Evolutionary conservation across 2,329 filamentous ascomycete genomes (phyloP).

Genomic region (Botrytis pseudocinerea): DNA sequence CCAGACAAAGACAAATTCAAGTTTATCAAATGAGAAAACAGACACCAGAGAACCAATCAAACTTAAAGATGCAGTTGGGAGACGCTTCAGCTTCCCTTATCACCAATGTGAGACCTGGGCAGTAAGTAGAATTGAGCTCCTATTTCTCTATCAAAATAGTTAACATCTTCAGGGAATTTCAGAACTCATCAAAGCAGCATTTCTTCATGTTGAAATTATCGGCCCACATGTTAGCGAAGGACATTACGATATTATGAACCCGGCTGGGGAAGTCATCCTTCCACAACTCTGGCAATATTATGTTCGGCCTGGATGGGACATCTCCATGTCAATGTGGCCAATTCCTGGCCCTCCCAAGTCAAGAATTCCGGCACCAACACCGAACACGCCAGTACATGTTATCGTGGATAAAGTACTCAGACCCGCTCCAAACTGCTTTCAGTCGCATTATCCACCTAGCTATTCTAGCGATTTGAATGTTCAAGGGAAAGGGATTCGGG

Average conservation of each 20-base stretch:
- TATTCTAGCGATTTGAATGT: not conserved
- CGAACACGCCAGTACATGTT: conserved; percentile 4
- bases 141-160: conserved; percentile 28
- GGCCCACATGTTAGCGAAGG: conserved; percentile 75
- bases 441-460: not conserved
- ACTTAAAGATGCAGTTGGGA: conserved; percentile 87
- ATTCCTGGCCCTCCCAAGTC: conserved; percentile 62
- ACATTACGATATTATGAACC: conserved; percentile 77
- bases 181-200: conserved; percentile 80
- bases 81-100: conserved; percentile 92
- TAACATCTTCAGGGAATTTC: conserved; percentile 72
- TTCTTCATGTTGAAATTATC: conserved; percentile 74
- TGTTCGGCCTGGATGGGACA: conserved; percentile 72
- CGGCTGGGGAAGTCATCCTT: conserved; percentile 79
- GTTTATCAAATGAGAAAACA: not conserved
- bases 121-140: conserved; percentile 52
- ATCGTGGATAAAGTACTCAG: conserved; percentile 7
- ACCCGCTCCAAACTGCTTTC: not conserved
- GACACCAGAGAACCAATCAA: conserved; percentile 53
- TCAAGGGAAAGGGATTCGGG: not conserved
- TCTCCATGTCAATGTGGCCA: conserved; percentile 69
- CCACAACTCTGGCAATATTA: conserved; percentile 80
- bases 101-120: conserved; percentile 81
- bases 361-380: conserved; percentile 61
- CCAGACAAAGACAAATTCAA: not conserved